phyloP scores from a whole-genome alignment of 331 rosid genomes.

The Malus hybrid region DNA sequence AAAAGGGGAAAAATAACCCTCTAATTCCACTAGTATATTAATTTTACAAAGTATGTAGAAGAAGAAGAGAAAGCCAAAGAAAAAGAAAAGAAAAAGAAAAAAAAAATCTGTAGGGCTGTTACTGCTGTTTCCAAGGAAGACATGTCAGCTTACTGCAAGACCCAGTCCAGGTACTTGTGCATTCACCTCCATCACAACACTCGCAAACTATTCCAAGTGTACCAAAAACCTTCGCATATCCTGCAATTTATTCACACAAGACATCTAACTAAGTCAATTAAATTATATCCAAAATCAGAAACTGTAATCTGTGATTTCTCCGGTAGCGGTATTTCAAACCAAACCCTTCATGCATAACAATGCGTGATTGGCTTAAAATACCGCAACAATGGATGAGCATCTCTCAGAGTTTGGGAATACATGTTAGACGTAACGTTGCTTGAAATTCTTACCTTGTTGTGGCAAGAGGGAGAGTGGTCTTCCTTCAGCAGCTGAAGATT shows the following conservation, averaged over 20 bases:
- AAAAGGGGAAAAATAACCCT: background rate
- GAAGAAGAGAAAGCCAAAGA: background rate
- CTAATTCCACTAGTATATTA: background rate
- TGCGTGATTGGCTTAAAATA: background rate
- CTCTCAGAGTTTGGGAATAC: background rate
- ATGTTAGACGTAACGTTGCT: background rate
- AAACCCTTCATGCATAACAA: background rate
- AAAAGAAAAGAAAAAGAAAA: no score
- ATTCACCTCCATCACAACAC: slow-evolving; percentile 39
- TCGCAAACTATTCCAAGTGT: slow-evolving; percentile 36
- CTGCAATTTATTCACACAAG: slow-evolving; percentile 1
- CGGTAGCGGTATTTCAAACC: background rate
- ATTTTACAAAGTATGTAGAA: background rate
- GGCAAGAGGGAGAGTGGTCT: slow-evolving; percentile 43
- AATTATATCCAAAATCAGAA: background rate
- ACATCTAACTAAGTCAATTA: background rate
- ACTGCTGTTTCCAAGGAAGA: slow-evolving; percentile 32
- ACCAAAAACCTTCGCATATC: slow-evolving; percentile 20
- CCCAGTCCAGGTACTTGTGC: slow-evolving; percentile 20
- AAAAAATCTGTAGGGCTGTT: background rate
- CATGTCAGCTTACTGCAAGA: slow-evolving; percentile 38
- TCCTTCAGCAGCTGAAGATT: slow-evolving; percentile 28
- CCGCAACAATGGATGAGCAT: background rate
- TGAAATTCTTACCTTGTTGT: slow-evolving; percentile 33
- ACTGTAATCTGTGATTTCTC: background rate